Evolutionary conservation across 1,139 yeast genomes (phyloP).

Genomic region (Geotrichum aggregatum): DNA sequence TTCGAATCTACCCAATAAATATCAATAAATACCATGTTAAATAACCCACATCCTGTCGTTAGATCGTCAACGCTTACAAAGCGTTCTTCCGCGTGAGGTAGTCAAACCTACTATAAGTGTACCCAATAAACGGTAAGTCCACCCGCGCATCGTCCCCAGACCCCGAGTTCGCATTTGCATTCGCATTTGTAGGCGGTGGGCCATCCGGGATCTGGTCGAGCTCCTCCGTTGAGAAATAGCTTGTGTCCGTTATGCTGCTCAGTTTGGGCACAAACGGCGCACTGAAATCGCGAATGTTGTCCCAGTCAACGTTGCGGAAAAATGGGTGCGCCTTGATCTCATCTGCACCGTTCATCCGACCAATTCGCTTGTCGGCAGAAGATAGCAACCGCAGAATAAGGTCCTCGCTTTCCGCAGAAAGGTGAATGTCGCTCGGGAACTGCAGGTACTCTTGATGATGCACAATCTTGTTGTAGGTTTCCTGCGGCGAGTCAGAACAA

Average conservation of each 20-base stretch:
- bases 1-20: too few relatives aligned
- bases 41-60: too few relatives aligned
- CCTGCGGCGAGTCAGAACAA: conserved; percentile 97
- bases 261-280: conserved; percentile 91
- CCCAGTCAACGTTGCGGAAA: conserved; percentile 93
- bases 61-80: too few relatives aligned
- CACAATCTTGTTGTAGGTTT: conserved; percentile 88
- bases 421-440: conserved; percentile 93
- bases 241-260: conserved; percentile 86
- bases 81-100: conserved; percentile 86
- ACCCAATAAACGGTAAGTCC: conserved; percentile 94
- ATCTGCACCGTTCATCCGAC: conserved; percentile 88
- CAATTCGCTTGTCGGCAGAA: conserved; percentile 78
- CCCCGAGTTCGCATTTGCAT: conserved; percentile 18
- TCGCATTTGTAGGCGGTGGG: conserved; percentile 44
- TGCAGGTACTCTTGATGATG: conserved; percentile 91
- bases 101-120: conserved; percentile 91
- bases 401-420: conserved; percentile 92
- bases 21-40: too few relatives aligned
- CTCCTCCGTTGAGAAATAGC: conserved; percentile 97
- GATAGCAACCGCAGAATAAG: conserved; percentile 78
- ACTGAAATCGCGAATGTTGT: conserved; percentile 80
- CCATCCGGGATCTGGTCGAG: conserved; percentile 92
- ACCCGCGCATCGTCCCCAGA: conserved; percentile 63
- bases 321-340: conserved; percentile 90